A percentile compares a stretch with the other conserved stretches of the same genome.
phyloP scores from a whole-genome alignment of 176 grass and related monocot genomes.

The Sorghum bicolor region Sorghum_bicolor_NCBIv3 NC_012879.2:23680001-23680500 shows the following conservation, averaged over 20 bases:
- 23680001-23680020: neutral
- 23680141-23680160: neutral
- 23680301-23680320: neutral
- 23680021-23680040: neutral
- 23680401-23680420: neutral
- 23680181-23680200: neutral
- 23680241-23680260: neutral
- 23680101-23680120: neutral
- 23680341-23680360: neutral
- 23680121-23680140: neutral
- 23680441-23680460: neutral
- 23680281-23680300: neutral
- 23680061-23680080: neutral
- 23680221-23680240: neutral
- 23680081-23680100: neutral
- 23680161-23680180: neutral
- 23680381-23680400: neutral
- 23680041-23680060: neutral
- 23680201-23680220: neutral
- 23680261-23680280: neutral
- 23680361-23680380: neutral
- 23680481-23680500: neutral
- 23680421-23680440: neutral
- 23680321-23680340: neutral
- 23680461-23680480: neutral